phyloP scores from a whole-genome alignment of 176 grass and related monocot genomes.

The Carex littledalei region DNA sequence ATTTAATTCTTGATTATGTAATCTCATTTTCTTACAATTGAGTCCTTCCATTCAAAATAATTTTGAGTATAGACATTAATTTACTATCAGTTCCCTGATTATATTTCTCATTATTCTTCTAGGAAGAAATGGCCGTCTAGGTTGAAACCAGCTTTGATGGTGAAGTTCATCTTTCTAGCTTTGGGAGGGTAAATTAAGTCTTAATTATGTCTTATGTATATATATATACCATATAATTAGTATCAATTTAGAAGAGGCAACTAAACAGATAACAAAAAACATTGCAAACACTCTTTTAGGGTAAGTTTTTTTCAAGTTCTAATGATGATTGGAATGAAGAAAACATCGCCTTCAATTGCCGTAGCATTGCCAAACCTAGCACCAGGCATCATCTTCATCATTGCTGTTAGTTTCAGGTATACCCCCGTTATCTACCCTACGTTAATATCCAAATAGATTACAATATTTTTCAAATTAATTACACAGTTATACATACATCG shows the following conservation, averaged over 20 bases:
- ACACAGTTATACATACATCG: not conserved
- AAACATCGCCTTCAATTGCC: conserved; percentile 60
- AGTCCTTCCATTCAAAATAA: not conserved
- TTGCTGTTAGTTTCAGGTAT: conserved; percentile 55
- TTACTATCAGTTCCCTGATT: not conserved
- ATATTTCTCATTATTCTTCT: conserved; percentile 1
- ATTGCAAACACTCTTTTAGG: not conserved
- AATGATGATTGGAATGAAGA: conserved; percentile 62
- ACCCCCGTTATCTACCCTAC: not conserved
- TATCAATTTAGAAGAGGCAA: not conserved
- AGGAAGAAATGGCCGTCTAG: conserved; percentile 67
- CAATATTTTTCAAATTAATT: not conserved
- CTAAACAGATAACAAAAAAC: not conserved
- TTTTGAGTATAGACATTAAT: not conserved
- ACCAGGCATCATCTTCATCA: conserved; percentile 63
- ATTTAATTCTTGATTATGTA: not conserved
- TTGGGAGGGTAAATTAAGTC: conserved; percentile 46
- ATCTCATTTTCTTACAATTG: not conserved
- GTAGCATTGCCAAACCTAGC: conserved; percentile 69
- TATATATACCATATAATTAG: not conserved
- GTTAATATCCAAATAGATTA: not conserved
- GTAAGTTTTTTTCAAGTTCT: conserved; percentile 42
- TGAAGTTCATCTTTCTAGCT: conserved; percentile 46
- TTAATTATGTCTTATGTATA: not conserved
- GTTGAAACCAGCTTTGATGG: conserved; percentile 30